A percentile compares a stretch with the other conserved stretches of the same genome.
phyloP scores from a whole-genome alignment of 306 rosid species.

The Canavalia gladiata region DNA sequence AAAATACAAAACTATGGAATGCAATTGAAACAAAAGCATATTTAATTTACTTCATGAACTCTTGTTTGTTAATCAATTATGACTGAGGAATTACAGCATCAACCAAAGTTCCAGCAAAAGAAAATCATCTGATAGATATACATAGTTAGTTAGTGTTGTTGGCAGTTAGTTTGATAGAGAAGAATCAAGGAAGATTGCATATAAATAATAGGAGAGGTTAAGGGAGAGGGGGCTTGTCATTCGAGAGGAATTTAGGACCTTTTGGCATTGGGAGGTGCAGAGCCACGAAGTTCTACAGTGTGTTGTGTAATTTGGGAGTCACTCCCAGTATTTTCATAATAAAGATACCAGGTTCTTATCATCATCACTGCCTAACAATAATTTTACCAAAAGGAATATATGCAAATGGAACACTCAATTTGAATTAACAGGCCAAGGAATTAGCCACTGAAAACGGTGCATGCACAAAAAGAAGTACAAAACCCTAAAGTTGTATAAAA shows the following conservation, averaged over 20 bases:
- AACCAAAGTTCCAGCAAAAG: constrained; percentile 23
- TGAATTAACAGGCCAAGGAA: constrained; percentile 9
- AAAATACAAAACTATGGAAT: constrained; percentile 14
- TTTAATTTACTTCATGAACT: constrained; percentile 13
- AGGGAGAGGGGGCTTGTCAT: too few relatives aligned
- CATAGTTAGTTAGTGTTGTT: too few relatives aligned
- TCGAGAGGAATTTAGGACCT: too few relatives aligned
- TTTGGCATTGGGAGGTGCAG: too few relatives aligned
- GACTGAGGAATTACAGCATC: constrained; percentile 20
- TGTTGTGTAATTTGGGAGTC: too few relatives aligned
- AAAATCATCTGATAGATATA: neutral
- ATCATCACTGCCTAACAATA: neutral
- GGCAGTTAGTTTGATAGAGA: too few relatives aligned
- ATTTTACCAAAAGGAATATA: constrained; percentile 7
- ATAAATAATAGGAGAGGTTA: too few relatives aligned
- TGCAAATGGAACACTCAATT: constrained; percentile 4
- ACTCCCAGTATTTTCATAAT: too few relatives aligned
- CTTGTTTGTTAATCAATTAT: constrained; percentile 29
- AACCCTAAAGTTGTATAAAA: constrained; percentile 36
- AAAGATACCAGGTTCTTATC: too few relatives aligned
- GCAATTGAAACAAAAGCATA: constrained; percentile 24
- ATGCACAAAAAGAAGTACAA: constrained; percentile 32
- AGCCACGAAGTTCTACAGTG: too few relatives aligned
- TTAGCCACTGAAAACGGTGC: constrained; percentile 24
- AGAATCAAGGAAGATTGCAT: too few relatives aligned